Conservation (phyloP, 805 yeast species). For the Hermanozyma aechmeae region DNA sequence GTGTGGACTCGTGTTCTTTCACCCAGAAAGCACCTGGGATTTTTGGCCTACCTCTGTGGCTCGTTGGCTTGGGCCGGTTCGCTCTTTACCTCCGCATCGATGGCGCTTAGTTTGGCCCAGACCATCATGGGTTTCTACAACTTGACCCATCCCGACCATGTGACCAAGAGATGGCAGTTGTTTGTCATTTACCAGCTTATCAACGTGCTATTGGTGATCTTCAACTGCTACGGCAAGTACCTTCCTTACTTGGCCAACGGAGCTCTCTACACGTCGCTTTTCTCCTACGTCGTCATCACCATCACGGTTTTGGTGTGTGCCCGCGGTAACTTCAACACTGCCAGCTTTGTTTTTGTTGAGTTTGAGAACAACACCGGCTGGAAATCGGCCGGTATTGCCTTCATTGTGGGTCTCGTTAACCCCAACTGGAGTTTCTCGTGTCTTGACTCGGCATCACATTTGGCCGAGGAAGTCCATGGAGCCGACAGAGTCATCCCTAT, state of each 20-base stretch:
- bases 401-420: slow-evolving; percentile 13
- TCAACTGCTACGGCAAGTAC: slow-evolving; percentile 27
- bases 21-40: slow-evolving; percentile 26
- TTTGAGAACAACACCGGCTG: slow-evolving; percentile 18
- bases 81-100: slow-evolving; percentile 30
- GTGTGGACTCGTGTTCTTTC: slow-evolving; percentile 33
- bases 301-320: slow-evolving; percentile 31
- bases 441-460: slow-evolving; percentile 32
- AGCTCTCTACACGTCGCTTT: slow-evolving; percentile 25
- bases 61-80: slow-evolving; percentile 35
- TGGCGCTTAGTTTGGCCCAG: slow-evolving; percentile 26
- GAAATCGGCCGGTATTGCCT: slow-evolving; percentile 11
- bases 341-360: slow-evolving; percentile 17
- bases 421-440: slow-evolving; percentile 23
- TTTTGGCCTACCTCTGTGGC: slow-evolving; percentile 31
- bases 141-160: slow-evolving; percentile 25
- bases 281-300: slow-evolving; percentile 25
- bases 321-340: slow-evolving; percentile 21
- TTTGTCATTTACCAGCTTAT: slow-evolving; percentile 28
- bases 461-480: slow-evolving; percentile 30
- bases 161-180: slow-evolving; percentile 24
- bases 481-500: slow-evolving; percentile 32
- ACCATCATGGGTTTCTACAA: slow-evolving; percentile 29
- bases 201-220: slow-evolving; percentile 20
- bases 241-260: slow-evolving; percentile 26